Conservation (phyloP, 1,284 basidiomycete species). For the Cryptococcus sp. region DNA sequence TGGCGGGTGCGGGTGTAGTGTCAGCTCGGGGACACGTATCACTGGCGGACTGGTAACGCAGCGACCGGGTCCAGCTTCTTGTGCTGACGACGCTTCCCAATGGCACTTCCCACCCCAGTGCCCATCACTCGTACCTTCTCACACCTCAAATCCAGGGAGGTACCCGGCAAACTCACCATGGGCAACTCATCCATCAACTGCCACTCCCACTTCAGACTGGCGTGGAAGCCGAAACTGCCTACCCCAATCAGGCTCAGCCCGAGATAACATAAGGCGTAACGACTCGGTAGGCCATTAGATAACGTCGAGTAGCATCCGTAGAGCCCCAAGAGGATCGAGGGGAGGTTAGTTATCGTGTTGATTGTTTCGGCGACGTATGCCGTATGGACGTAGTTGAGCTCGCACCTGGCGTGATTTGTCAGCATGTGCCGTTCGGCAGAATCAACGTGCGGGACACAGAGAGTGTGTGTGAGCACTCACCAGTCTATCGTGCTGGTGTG, state of each 20-base stretch:
- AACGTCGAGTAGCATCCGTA: conserved; percentile 44
- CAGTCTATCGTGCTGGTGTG: conserved; percentile 44
- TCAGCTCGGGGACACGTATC: no score
- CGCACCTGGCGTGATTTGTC: conserved; percentile 39
- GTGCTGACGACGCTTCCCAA: no score
- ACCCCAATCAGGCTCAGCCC: conserved; percentile 48
- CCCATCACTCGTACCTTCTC: no score
- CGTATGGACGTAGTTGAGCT: conserved; percentile 49
- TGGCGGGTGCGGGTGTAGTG: conserved; percentile 9
- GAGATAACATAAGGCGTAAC: conserved; percentile 43
- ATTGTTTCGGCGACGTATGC: conserved; percentile 54
- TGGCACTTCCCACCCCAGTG: no score
- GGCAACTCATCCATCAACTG: conserved; percentile 55
- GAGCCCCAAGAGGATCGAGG: conserved; percentile 52
- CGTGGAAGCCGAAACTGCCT: conserved; percentile 52
- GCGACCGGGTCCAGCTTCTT: no score
- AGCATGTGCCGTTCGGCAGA: neutral
- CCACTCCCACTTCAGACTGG: conserved; percentile 51
- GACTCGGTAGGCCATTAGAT: conserved; percentile 29
- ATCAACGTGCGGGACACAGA: no score
- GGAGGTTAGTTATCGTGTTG: conserved; percentile 55
- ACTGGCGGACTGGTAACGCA: no score
- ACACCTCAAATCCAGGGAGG: no score
- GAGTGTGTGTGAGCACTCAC: conserved; percentile 23
- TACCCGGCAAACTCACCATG: conserved; percentile 42